Conservation (phyloP, 345 rosid species). For the Pelargonium nanum region DNA sequence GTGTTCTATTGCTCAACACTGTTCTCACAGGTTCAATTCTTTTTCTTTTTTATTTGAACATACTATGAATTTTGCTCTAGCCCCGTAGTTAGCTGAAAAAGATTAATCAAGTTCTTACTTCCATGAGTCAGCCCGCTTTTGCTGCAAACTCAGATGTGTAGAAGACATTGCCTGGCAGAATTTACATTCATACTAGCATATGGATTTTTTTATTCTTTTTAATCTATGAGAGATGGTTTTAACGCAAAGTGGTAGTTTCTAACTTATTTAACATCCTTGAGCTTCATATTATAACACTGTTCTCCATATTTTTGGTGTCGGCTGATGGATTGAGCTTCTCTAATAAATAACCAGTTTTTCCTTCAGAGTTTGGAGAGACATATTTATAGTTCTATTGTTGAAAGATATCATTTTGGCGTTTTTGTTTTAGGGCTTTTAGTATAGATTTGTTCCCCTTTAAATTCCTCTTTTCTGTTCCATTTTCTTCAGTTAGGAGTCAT, state of each 20-base stretch:
- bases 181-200: not conserved
- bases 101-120: not conserved
- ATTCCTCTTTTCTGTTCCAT: not conserved
- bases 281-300: not conserved
- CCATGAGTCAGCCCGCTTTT: not conserved
- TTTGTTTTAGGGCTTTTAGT: no score
- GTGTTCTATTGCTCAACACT: constrained; percentile 79
- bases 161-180: not conserved
- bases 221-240: not conserved
- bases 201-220: not conserved
- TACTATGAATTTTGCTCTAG: not conserved
- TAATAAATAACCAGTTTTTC: not conserved
- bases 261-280: not conserved
- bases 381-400: not conserved
- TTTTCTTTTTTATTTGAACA: constrained; percentile 7
- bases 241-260: not conserved
- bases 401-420: not conserved
- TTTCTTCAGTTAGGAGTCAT: constrained; percentile 54
- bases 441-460: not conserved
- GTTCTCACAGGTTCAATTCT: constrained; percentile 84
- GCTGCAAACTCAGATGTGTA: not conserved
- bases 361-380: not conserved
- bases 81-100: not conserved
- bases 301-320: not conserved
- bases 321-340: not conserved